Evolutionary conservation across 768 basidiomycete species (phyloP).

Genomic region (Clitopilus hobsonii): DNA sequence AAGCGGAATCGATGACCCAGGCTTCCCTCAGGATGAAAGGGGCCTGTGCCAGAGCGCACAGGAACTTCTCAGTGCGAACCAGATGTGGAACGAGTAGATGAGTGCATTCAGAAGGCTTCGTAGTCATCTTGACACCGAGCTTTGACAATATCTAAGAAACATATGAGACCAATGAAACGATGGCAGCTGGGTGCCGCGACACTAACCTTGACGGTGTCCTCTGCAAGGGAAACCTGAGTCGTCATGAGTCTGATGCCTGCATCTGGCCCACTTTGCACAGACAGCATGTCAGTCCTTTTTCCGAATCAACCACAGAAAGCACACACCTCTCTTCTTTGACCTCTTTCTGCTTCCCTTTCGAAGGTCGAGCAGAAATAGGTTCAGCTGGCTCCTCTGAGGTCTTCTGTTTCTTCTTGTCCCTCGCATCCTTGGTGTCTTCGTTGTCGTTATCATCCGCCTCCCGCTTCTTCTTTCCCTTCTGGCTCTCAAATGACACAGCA

Average conservation of each 20-base stretch:
- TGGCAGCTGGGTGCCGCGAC: too few relatives aligned
- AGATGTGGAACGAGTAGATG: conserved; percentile 70
- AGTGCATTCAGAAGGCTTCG: conserved; percentile 64
- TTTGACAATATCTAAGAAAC: conserved; percentile 48
- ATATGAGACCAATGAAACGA: too few relatives aligned
- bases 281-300: conserved; percentile 3
- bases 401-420: conserved; percentile 17
- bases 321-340: conserved; percentile 11
- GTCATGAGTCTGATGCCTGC: conserved; percentile 48
- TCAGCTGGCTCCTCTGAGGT: conserved; percentile 8
- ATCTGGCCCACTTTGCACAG: not conserved
- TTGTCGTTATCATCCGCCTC: conserved; percentile 6
- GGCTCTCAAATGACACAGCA: conserved; percentile 7
- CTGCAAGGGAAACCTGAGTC: conserved; percentile 57
- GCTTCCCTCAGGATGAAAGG: conserved; percentile 59
- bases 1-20: conserved; percentile 65
- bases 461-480: conserved; percentile 6
- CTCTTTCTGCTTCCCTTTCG: conserved; percentile 17
- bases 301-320: not conserved
- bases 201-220: conserved; percentile 58
- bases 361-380: conserved; percentile 5
- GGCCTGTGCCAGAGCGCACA: conserved; percentile 64
- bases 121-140: conserved; percentile 63
- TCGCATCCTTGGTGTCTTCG: conserved; percentile 11
- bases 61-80: conserved; percentile 84